Conservation (phyloP, 495 filamentous ascomycete species). For the Rusavskia elegans region DNA sequence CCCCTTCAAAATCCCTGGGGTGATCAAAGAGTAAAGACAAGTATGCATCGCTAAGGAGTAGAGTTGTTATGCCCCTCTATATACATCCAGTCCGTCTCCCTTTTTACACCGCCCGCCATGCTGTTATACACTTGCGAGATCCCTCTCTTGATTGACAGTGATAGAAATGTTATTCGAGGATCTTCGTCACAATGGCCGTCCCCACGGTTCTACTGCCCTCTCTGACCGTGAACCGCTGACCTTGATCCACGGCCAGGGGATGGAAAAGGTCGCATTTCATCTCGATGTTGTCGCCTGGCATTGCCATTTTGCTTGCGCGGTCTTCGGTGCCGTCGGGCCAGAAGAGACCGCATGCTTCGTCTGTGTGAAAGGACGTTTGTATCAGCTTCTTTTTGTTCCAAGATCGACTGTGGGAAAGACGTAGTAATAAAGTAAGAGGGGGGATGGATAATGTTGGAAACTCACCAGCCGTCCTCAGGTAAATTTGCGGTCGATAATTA, state of each 20-base stretch:
- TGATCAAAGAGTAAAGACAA: too few relatives aligned
- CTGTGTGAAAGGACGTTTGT: conserved; percentile 14
- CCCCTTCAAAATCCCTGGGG: too few relatives aligned
- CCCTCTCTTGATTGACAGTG: too few relatives aligned
- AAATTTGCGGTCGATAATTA: conserved; percentile 95
- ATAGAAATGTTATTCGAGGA: conserved; percentile 27
- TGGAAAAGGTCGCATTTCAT: conserved; percentile 69
- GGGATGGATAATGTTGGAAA: conserved; percentile 3
- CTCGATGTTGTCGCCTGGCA: conserved; percentile 98
- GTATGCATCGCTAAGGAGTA: too few relatives aligned
- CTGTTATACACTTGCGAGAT: too few relatives aligned
- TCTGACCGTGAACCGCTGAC: conserved; percentile 90
- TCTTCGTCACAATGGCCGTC: conserved; percentile 78
- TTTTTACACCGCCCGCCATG: too few relatives aligned
- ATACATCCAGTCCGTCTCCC: too few relatives aligned
- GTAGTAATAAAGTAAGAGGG: too few relatives aligned
- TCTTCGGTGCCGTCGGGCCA: conserved; percentile 69
- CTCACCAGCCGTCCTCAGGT: conserved; percentile 73
- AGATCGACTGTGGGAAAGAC: too few relatives aligned
- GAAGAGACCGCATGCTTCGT: conserved; percentile 66
- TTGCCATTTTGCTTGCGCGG: conserved; percentile 53
- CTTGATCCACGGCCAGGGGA: conserved; percentile 72
- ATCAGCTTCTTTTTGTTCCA: not conserved
- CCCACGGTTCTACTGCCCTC: conserved; percentile 90
- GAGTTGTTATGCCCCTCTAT: too few relatives aligned